A percentile compares a stretch with the other conserved stretches of the same genome.
Conservation (phyloP, 495 filamentous ascomycete genomes). For the Sporormia fimetaria region DNA sequence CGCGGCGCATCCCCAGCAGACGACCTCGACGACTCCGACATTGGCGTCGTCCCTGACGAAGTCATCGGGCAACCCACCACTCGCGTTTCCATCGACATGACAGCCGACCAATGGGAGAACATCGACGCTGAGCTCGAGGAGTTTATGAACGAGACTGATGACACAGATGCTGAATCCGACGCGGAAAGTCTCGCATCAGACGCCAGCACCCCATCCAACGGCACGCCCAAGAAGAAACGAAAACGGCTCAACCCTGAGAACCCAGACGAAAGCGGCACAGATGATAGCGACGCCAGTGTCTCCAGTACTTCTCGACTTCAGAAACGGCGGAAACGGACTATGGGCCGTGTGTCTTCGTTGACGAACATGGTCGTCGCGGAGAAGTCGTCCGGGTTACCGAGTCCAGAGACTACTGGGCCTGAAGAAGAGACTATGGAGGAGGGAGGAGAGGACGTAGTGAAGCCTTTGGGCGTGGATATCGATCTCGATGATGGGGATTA, state of each 20-base stretch:
- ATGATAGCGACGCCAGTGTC: slow-evolving; percentile 42
- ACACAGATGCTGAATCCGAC: slow-evolving; percentile 30
- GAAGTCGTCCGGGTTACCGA: slow-evolving; percentile 31
- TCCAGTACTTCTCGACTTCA: slow-evolving; percentile 39
- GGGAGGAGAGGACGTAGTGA: slow-evolving; percentile 22
- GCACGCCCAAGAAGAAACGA: slow-evolving; percentile 26
- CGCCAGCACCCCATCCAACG: slow-evolving; percentile 4
- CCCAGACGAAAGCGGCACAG: slow-evolving; percentile 32
- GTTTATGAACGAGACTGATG: slow-evolving; percentile 48
- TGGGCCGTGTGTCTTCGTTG: slow-evolving; percentile 35
- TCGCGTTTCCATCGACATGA: slow-evolving; percentile 35
- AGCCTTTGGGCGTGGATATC: slow-evolving; percentile 32
- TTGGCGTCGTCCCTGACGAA: slow-evolving; percentile 17
- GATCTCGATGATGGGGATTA: slow-evolving; percentile 25
- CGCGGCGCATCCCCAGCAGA: slow-evolving; percentile 17
- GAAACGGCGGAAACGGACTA: slow-evolving; percentile 34
- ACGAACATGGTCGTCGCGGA: slow-evolving; percentile 29
- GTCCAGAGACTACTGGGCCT: slow-evolving; percentile 40
- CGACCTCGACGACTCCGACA: slow-evolving; percentile 22
- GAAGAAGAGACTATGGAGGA: slow-evolving; percentile 39
- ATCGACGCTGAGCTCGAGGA: slow-evolving; percentile 67
- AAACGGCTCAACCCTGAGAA: slow-evolving; percentile 29
- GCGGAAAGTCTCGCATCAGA: slow-evolving; percentile 23
- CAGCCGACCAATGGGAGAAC: slow-evolving; percentile 48
- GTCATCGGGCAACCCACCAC: slow-evolving; percentile 8